phyloP scores from a whole-genome alignment of 1,139 yeast genomes.

The Candida tunisiensis region DNA sequence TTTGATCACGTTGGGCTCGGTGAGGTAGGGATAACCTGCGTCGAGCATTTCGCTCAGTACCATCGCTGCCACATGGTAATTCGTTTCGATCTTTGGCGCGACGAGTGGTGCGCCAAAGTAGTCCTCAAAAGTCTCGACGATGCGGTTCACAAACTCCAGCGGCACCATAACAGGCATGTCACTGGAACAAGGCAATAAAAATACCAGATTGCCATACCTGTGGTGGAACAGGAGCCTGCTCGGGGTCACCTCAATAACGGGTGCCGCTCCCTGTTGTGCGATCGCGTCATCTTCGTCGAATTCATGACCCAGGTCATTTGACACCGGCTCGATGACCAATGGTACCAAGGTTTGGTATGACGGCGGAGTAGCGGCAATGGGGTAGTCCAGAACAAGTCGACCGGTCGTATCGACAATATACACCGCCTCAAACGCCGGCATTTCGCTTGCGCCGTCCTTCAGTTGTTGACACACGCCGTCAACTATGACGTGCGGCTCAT shows the following conservation, averaged over 20 bases:
- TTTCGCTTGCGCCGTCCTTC: no score
- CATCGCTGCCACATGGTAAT: slow-evolving; percentile 48
- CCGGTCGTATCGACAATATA: slow-evolving; percentile 45
- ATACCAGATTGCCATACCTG: slow-evolving; percentile 13
- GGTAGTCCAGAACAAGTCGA: slow-evolving; percentile 41
- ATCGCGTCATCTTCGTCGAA: no score
- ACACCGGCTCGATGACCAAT: slow-evolving; percentile 9
- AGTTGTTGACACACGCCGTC: no score
- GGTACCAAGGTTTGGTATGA: slow-evolving; percentile 26
- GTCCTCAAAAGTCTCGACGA: slow-evolving; percentile 35
- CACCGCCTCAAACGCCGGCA: slow-evolving; percentile 40
- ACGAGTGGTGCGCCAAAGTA: slow-evolving; percentile 46
- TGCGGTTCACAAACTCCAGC: slow-evolving; percentile 33
- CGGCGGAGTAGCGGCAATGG: slow-evolving; percentile 35
- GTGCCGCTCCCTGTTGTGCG: slow-evolving; percentile 2
- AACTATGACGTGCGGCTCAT: no score
- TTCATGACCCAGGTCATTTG: slow-evolving; percentile 1
- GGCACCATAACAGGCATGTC: slow-evolving; percentile 30
- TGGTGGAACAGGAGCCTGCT: slow-evolving; percentile 17
- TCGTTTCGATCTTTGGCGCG: slow-evolving; percentile 40
- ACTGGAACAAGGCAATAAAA: slow-evolving; percentile 17
- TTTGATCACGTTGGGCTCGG: slow-evolving; percentile 54
- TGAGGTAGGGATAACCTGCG: slow-evolving; percentile 53
- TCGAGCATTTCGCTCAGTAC: slow-evolving; percentile 56
- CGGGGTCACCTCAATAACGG: slow-evolving; percentile 11